Conservation (phyloP, 2,329 filamentous ascomycete genomes). For the Thielaviopsis musarum region DNA sequence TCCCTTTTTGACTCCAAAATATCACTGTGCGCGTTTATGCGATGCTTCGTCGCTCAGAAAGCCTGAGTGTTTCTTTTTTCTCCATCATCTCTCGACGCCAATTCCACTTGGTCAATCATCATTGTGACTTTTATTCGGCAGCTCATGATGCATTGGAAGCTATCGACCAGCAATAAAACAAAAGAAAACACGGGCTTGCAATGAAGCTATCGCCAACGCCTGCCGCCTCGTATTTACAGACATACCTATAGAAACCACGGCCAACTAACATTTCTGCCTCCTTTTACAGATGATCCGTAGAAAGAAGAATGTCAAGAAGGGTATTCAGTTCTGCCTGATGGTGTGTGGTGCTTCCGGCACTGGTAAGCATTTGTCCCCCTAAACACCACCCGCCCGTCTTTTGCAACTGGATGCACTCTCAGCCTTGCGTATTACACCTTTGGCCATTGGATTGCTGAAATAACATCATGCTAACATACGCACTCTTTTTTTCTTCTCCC, state of each 20-base stretch:
- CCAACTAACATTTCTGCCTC: constrained; percentile 16
- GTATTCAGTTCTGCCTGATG: constrained; percentile 99
- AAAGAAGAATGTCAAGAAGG: constrained; percentile 99
- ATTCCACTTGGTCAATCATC: not conserved
- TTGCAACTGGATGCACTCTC: not conserved
- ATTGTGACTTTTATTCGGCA: not conserved
- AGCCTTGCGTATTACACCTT: not conserved
- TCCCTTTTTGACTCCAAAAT: constrained; percentile 2
- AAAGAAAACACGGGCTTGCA: not conserved
- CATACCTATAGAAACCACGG: constrained; percentile 4
- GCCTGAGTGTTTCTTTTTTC: not conserved
- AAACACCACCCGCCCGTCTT: not conserved
- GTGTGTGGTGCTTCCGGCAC: constrained; percentile 98
- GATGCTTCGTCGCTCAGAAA: not conserved
- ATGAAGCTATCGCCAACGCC: constrained; percentile 1
- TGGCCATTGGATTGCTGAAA: not conserved
- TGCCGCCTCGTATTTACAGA: constrained; percentile 5
- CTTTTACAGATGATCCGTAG: constrained; percentile 81
- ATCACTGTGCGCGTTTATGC: constrained; percentile 11
- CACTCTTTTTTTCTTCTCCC: constrained; percentile 12
- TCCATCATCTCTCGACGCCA: not conserved
- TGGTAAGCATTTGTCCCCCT: constrained; percentile 40
- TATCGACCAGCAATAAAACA: not conserved
- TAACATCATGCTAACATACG: not conserved
- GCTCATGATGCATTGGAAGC: not conserved